A percentile compares a stretch with the other conserved stretches of the same genome.
These are phyloP conservation scores for Graphium sp. DNA, from an alignment of 2,329 filamentous ascomycete species.

Conservation along the genomic window DNA sequence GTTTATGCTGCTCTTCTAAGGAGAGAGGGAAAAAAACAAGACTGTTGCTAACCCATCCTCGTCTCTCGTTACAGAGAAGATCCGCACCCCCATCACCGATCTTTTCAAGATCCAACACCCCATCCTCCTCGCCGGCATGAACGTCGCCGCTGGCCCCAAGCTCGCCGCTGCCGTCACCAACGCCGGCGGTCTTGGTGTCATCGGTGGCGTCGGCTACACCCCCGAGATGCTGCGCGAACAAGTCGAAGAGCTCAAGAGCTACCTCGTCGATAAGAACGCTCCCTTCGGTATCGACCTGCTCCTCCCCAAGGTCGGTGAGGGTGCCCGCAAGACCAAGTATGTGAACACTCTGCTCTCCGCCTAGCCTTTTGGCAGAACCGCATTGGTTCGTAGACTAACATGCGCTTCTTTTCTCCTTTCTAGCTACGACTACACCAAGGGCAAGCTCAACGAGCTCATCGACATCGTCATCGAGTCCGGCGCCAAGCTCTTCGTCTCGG, in stretches of 20 bases:
- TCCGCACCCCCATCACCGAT: constrained; percentile 86
- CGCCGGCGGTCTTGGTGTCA: constrained; percentile 88
- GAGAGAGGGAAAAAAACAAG: too few relatives aligned
- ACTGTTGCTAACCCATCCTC: not conserved
- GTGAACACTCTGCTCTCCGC: constrained; percentile 8
- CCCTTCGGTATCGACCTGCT: constrained; percentile 92
- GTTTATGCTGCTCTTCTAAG: constrained; percentile 6
- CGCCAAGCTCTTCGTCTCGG: constrained; percentile 87
- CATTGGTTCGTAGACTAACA: constrained; percentile 6
- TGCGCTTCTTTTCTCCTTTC: constrained; percentile 6
- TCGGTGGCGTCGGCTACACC: constrained; percentile 89
- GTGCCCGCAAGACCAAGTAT: constrained; percentile 82
- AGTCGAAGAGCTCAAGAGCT: constrained; percentile 84
- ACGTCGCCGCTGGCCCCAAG: constrained; percentile 92
- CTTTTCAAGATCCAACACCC: constrained; percentile 97
- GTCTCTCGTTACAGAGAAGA: constrained; percentile 44
- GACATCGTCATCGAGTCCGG: constrained; percentile 87
- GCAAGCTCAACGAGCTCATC: constrained; percentile 81
- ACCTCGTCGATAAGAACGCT: constrained; percentile 75
- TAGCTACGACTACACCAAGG: constrained; percentile 99
- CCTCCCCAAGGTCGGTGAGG: constrained; percentile 86
- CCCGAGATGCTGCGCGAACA: constrained; percentile 95
- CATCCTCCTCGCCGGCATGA: constrained; percentile 93
- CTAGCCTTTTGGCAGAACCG: not conserved
- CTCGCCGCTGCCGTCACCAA: constrained; percentile 94